phyloP scores from a whole-genome alignment of 768 basidiomycete species.

The Agaricus bisporus region DNA sequence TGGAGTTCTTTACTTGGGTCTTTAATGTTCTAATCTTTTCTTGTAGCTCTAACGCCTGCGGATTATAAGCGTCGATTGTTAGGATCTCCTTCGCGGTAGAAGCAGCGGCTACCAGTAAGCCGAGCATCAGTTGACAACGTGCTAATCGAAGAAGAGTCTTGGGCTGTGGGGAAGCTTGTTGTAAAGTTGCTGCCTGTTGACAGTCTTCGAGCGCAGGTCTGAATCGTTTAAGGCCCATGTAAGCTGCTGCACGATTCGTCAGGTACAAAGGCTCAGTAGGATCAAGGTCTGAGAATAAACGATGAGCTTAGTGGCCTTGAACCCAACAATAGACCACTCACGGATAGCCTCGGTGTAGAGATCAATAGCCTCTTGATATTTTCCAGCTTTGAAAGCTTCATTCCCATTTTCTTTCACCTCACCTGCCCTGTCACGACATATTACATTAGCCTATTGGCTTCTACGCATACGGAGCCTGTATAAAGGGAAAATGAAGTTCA shows the following conservation, averaged over 20 bases:
- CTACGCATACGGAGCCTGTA: too few relatives aligned
- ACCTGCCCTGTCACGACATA: conserved; percentile 36
- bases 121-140: conserved; percentile 78
- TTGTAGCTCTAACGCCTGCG: conserved; percentile 53
- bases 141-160: conserved; percentile 83
- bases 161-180: conserved; percentile 40
- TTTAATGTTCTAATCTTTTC: conserved; percentile 57
- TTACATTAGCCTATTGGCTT: too few relatives aligned
- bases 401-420: conserved; percentile 73
- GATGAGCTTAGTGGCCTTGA: neutral
- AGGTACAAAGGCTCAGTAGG: conserved; percentile 67
- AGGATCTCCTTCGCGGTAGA: conserved; percentile 58
- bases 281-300: conserved; percentile 40
- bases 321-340: too few relatives aligned
- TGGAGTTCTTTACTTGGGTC: conserved; percentile 58
- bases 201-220: conserved; percentile 72
- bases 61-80: conserved; percentile 55
- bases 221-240: conserved; percentile 78
- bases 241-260: conserved; percentile 83
- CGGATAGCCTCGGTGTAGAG: conserved; percentile 75
- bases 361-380: conserved; percentile 64
- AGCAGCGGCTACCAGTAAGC: conserved; percentile 58
- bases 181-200: conserved; percentile 63
- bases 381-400: conserved; percentile 58
- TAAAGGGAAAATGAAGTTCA: too few relatives aligned